A percentile compares a stretch with the other conserved stretches of the same genome.
Conservation (phyloP, 2,329 filamentous ascomycete species). For the Colletotrichum scovillei region DNA sequence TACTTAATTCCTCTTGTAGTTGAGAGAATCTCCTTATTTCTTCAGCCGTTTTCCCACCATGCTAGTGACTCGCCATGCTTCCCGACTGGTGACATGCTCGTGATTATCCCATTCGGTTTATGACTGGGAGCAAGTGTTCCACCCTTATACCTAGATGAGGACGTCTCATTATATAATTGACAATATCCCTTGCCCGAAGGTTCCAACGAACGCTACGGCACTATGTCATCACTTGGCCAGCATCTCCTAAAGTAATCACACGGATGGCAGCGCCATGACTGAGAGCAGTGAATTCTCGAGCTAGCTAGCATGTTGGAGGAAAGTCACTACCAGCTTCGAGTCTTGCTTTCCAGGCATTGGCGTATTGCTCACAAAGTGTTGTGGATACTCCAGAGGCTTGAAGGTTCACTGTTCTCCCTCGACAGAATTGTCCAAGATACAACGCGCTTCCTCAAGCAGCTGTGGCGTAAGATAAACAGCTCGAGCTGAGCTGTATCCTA, state of each 20-base stretch:
- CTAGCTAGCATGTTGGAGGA: neutral
- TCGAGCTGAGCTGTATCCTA: too few relatives aligned
- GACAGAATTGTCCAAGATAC: neutral
- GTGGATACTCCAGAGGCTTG: neutral
- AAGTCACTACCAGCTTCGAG: too few relatives aligned
- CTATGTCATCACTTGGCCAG: neutral
- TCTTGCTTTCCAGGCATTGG: neutral
- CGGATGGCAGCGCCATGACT: neutral
- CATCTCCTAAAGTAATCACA: neutral
- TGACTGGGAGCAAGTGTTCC: neutral
- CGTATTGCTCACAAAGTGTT: neutral
- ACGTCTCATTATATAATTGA: neutral
- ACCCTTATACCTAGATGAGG: too few relatives aligned
- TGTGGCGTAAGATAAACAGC: too few relatives aligned
- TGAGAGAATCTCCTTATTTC: constrained; percentile 37
- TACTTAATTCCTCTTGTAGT: constrained; percentile 60
- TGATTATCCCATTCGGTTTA: too few relatives aligned
- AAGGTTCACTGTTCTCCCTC: neutral
- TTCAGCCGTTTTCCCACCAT: constrained; percentile 5
- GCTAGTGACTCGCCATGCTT: neutral
- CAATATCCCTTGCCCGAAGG: neutral
- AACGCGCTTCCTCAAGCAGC: too few relatives aligned
- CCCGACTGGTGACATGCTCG: neutral
- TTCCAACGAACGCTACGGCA: neutral
- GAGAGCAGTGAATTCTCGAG: neutral